Base-by-base conservation (phyloP, 2,329 filamentous ascomycete genomes). In the Microthyrium microscopicum region DNA sequence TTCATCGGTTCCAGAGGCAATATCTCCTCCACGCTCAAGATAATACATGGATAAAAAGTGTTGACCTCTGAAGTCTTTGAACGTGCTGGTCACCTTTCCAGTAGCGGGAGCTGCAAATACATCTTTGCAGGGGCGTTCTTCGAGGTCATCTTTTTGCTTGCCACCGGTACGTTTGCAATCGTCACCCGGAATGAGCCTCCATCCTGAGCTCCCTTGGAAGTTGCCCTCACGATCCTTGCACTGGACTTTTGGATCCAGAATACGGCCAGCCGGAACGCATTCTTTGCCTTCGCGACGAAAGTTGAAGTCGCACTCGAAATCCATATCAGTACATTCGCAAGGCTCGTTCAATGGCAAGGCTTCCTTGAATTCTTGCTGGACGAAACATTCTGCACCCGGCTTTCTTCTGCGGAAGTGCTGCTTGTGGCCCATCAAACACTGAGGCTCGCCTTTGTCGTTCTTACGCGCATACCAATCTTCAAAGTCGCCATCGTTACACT, bases 251-350 rank as follows among this genome's bases (percentile, higher is more conserved):
- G 85, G 84, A 2, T 73, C 60, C 3, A 62, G 52, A 27, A 92
- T 53, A 3, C 68, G 60, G 0, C 70, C 73, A 18, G 64, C 68
- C 5, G 69, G 66, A 17, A 73, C 62, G 50, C 89, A 95, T 40
- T 76, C 66, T 31, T 68, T 70, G 33, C 69, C 65, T 40, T 87
- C 72, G 36, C 70, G 70, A 38, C 73, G 61, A 51, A 93, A 95
- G 53, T 92, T 91, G 63, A 80, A 93, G 50, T 95, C 87, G 52
- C 89, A 98, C 57, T 98, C 89, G 51, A 92, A 98, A 53, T 98
- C 91, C 21, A 65, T 62, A 37, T 78, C 71, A 1, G 75, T 73
- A 55, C 89, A 98, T 26, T 81, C 72, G 61, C 89, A 98, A 29
- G 72, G 56, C 45, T 82, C 71, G 19, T 70, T 77, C 39, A 75